These are phyloP conservation scores for Maudiozyma bulderi DNA, from an alignment of 805 yeast genomes.

Conservation along the genomic window DNA sequence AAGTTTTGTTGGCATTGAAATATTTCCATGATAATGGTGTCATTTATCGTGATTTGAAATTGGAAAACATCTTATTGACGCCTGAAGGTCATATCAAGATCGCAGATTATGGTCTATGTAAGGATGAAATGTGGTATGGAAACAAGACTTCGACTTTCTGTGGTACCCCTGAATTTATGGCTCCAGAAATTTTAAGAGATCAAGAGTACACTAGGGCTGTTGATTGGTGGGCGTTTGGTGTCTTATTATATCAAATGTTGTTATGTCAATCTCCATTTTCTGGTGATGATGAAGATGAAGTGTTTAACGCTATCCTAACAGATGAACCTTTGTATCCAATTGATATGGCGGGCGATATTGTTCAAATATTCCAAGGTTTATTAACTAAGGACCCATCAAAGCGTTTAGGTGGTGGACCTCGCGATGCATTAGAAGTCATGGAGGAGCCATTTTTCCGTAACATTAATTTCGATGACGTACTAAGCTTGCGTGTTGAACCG, in stretches of 20 bases:
- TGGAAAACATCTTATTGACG: conserved; percentile 86
- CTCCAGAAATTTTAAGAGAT: conserved; percentile 92
- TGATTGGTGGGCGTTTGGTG: conserved; percentile 99
- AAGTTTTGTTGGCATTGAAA: conserved; percentile 81
- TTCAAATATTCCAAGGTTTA: conserved; percentile 82
- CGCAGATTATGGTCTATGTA: conserved; percentile 96
- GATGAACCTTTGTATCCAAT: conserved; percentile 97
- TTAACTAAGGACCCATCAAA: conserved; percentile 78
- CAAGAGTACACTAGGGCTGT: conserved; percentile 89
- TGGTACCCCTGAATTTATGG: conserved; percentile 99
- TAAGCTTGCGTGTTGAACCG: conserved; percentile 62
- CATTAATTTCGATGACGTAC: conserved; percentile 81
- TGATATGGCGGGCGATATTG: conserved; percentile 95
- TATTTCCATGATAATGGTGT: conserved; percentile 94
- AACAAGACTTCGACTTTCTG: conserved; percentile 89
- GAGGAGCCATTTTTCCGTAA: conserved; percentile 88
- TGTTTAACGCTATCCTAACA: conserved; percentile 88
- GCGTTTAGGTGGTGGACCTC: conserved; percentile 79
- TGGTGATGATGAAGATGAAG: conserved; percentile 95
- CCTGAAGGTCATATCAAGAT: conserved; percentile 90
- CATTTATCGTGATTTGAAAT: conserved; percentile 89
- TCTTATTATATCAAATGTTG: conserved; percentile 89
- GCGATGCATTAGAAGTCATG: conserved; percentile 91
- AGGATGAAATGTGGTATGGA: conserved; percentile 82
- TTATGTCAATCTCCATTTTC: conserved; percentile 94